Conservation (phyloP, 225 moss, liverwort and hornwort species). For the Ulota crispa region DNA sequence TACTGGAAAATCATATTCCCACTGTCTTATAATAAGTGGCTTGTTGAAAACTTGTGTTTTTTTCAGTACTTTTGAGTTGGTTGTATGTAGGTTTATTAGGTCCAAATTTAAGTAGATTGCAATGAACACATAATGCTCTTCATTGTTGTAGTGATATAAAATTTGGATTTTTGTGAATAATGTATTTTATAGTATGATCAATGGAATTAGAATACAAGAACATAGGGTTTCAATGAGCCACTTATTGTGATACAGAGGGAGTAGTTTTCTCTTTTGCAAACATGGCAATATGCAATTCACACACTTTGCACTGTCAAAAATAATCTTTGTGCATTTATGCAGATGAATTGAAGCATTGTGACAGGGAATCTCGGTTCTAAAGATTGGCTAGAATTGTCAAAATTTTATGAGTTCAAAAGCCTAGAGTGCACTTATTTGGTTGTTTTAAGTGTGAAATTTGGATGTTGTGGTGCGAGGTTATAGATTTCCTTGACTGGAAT, state of each 20-base stretch:
- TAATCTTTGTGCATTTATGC: background rate
- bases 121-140: no score
- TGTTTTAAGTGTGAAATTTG: background rate
- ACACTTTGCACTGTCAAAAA: background rate
- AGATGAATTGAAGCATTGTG: background rate
- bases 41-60: no score
- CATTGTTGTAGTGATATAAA: no score
- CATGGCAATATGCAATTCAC: background rate
- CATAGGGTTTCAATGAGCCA: no score
- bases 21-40: no score
- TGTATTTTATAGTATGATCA: no score
- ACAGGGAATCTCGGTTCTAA: background rate
- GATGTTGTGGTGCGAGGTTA: conserved; percentile 9
- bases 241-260: no score
- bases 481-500: conserved; percentile 49
- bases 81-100: background rate
- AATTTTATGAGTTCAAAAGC: background rate
- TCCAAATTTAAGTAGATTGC: no score
- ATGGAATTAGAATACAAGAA: no score
- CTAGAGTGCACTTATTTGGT: background rate
- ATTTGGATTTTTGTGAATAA: no score
- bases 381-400: background rate
- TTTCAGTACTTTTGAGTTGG: background rate
- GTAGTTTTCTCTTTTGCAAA: background rate
- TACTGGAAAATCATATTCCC: no score